A percentile compares a stretch with the other conserved stretches of the same genome.
phyloP scores from a whole-genome alignment of 2,329 filamentous ascomycete genomes.

The Hirsutella thompsonii region DNA sequence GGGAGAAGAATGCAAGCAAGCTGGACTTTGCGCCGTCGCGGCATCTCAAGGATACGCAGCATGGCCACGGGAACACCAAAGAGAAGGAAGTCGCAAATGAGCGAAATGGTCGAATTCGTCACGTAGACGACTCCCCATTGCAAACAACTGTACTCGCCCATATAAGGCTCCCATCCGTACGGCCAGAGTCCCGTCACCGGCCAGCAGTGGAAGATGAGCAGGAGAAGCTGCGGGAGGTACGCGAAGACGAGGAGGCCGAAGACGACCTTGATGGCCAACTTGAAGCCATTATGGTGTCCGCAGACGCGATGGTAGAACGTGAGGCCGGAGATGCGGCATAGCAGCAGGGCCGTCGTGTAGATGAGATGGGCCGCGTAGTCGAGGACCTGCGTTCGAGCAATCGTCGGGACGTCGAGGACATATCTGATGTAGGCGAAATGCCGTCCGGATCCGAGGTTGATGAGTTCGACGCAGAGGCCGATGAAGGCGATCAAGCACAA shows the following conservation, averaged over 20 bases:
- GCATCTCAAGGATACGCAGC: conserved; percentile 30
- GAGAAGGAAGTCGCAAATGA: conserved; percentile 35
- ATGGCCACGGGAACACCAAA: conserved; percentile 37
- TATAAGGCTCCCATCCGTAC: conserved; percentile 31
- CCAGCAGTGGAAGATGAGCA: conserved; percentile 36
- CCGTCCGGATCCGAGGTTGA: conserved; percentile 32
- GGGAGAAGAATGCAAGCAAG: conserved; percentile 33
- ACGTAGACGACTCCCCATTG: conserved; percentile 39
- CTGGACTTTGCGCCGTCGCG: conserved; percentile 29
- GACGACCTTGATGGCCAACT: conserved; percentile 20
- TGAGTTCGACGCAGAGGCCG: conserved; percentile 28
- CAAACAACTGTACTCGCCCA: conserved; percentile 27
- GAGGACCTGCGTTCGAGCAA: conserved; percentile 29
- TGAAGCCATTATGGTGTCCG: conserved; percentile 21
- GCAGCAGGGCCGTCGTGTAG: conserved; percentile 34
- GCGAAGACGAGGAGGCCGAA: conserved; percentile 24
- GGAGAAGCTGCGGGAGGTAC: conserved; percentile 33
- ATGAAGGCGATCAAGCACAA: conserved; percentile 27
- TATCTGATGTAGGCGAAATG: conserved; percentile 33
- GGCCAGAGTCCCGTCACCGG: conserved; percentile 39
- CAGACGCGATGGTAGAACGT: conserved; percentile 37
- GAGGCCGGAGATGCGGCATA: conserved; percentile 37
- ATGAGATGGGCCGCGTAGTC: conserved; percentile 38
- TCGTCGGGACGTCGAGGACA: conserved; percentile 26
- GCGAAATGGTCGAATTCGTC: conserved; percentile 31